Base-by-base conservation (phyloP, 78 protist genomes). In the Polysphondylium violaceum region DNA sequence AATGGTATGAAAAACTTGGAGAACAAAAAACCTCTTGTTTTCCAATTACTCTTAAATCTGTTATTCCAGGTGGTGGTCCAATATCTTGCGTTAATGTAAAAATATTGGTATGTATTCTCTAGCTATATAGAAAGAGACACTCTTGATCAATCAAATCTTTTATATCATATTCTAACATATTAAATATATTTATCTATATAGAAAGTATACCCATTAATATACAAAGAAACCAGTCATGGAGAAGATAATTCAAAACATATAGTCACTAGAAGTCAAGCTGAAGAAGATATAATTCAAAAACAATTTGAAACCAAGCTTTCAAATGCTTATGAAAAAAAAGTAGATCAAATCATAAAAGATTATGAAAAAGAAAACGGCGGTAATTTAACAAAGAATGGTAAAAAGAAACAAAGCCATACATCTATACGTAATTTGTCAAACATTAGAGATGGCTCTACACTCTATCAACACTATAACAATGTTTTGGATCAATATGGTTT, bases 1-100 rank as follows among this genome's bases (percentile, higher is more conserved):
- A 55, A 6, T 93, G 95, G 95, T 40, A 59, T 73, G 81, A 87
- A 25, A 67, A 60, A 0, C 31, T 93, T 29, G 95, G 95, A 17
- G 17, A 25, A 2, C 88, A 69, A 23, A 36, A 17, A 19, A 21
- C 12, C 50, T 17, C 64, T 16, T 17, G 23, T 31, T 64, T 90
- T 36, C 89, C 79, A 25, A 53, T 77, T 2, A 40, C 94, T n/a
- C 27, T 90, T 3, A 23, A 43, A 41, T 74, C 87, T 6, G 50
- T 77, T 14, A 21, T 76, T 33, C 60, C 81, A 17, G 83, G 89
- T 53, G 88, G 94, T 40, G 94, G 94, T 12, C 23, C 53, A 5
- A 29, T 77, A 5, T 51, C 47, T 16, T 68, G 56, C 11, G 6
- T 90, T 43, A 36, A 78, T 2, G 69, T 72, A 2, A 47, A 69